A percentile compares a stretch with the other conserved stretches of the same genome.
These are phyloP conservation scores for Hyphopichia wangnamkhiaoensis DNA, from an alignment of 1,139 yeast genomes.

Conservation along the genomic window DNA sequence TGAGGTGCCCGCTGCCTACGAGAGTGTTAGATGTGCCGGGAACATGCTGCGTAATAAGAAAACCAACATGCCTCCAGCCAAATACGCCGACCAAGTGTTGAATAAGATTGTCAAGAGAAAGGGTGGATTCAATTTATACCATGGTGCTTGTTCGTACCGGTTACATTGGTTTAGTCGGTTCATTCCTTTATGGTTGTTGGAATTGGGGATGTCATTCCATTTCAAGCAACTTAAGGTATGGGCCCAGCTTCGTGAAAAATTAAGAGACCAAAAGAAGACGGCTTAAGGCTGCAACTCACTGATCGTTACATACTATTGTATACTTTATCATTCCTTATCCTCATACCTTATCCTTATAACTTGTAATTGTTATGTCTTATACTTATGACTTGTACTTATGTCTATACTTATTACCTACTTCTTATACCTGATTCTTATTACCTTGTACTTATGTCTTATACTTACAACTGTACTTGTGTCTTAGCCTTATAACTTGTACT, in stretches of 20 bases:
- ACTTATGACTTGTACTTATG: too few relatives aligned
- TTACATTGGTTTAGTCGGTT: constrained; percentile 23
- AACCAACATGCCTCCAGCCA: constrained; percentile 22
- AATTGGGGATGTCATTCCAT: constrained; percentile 24
- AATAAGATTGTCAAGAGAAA: constrained; percentile 14
- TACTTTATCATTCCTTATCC: too few relatives aligned
- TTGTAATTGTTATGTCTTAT: too few relatives aligned
- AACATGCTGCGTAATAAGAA: constrained; percentile 28
- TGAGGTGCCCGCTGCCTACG: constrained; percentile 31
- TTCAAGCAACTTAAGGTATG: constrained; percentile 34
- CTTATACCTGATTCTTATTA: too few relatives aligned
- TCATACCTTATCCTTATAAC: too few relatives aligned
- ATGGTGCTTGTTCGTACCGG: constrained; percentile 24
- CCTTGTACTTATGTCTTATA: too few relatives aligned
- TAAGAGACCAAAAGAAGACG: background rate
- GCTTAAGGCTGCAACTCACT: background rate
- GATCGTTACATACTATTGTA: too few relatives aligned
- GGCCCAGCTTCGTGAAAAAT: constrained; percentile 3
- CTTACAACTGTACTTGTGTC: too few relatives aligned
- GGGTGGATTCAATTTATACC: constrained; percentile 33
- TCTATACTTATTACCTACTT: too few relatives aligned
- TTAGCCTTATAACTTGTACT: too few relatives aligned
- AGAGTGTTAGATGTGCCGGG: constrained; percentile 23
- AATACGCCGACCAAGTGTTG: constrained; percentile 34
- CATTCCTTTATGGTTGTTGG: constrained; percentile 33